phyloP scores from a whole-genome alignment of 2,329 filamentous ascomycete species.

The Chaetomiaceae sp. region DNA sequence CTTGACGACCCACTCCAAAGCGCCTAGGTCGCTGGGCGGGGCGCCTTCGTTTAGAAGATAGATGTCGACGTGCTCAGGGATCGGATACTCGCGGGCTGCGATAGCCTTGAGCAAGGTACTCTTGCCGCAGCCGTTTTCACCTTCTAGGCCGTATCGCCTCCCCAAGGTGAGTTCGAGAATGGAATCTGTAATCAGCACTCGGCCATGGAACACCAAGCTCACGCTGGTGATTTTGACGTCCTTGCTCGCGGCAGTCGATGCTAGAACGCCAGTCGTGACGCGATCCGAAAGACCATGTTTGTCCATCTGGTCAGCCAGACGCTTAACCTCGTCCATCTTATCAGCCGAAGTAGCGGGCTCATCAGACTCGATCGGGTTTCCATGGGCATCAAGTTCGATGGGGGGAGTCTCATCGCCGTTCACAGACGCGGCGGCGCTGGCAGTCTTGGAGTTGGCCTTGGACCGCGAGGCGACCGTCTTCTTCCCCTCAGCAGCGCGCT shows the following conservation, averaged over 20 bases:
- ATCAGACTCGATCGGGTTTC: conserved; percentile 52
- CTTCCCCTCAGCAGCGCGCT: conserved; percentile 66
- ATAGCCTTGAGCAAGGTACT: conserved; percentile 96
- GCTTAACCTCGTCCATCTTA: conserved; percentile 77
- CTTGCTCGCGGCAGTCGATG: conserved; percentile 77
- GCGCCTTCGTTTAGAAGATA: conserved; percentile 98
- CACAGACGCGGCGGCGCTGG: conserved; percentile 60
- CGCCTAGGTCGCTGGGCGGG: conserved; percentile 80
- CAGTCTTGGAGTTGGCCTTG: conserved; percentile 64
- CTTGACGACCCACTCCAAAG: conserved; percentile 93
- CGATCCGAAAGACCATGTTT: conserved; percentile 94
- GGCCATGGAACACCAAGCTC: conserved; percentile 95
- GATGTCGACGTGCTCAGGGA: conserved; percentile 95
- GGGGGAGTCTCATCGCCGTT: conserved; percentile 59
- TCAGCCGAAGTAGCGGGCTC: conserved; percentile 65
- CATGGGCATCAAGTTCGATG: conserved; percentile 58
- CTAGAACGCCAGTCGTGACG: conserved; percentile 94
- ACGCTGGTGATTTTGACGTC: conserved; percentile 96
- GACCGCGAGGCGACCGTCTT: conserved; percentile 66
- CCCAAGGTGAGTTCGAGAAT: conserved; percentile 90
- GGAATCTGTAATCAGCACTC: conserved; percentile 89
- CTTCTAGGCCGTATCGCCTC: conserved; percentile 88
- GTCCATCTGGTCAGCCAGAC: conserved; percentile 88
- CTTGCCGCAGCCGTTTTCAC: conserved; percentile 99
- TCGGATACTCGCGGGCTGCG: conserved; percentile 86